Base-by-base conservation (phyloP, 495 filamentous ascomycete genomes). In the Astrocystis sublimbata region DNA sequence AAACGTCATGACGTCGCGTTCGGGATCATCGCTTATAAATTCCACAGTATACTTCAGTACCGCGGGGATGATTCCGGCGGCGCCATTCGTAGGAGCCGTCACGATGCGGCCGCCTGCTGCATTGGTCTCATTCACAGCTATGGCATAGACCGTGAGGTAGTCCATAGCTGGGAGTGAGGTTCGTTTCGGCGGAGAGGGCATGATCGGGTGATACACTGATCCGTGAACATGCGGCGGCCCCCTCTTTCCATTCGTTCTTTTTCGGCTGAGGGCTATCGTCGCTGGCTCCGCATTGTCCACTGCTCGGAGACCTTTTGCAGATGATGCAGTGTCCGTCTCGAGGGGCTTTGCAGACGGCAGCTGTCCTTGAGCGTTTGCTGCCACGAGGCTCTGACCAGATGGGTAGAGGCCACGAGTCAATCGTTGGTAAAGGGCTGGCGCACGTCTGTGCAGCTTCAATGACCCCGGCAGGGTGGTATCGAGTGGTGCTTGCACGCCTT, bases 161-260 rank as follows among this genome's bases (percentile, higher is more conserved):
- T 75, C 72, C 71, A 75, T 73, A 6, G 71, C 71, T 8, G 72
- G 68, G 31, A 75, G 70, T 5, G 72, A 64, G n/a, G 72, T 75
- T 26, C 72, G 71, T n/a, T 71, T 65, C 6, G 53, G 58, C 21
- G 69, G 72, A 13, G 71, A 70, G 33, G 72, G 72, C 46, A 65
- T 64, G 45, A 75, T 65, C 3, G 71, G 72, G 38, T 75, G 72
- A 33, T 68, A 65, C 13, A 73, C 9, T 19, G 69, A 71, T 24
- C 72, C 72, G 30, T 69, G 68, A 45, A 73, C 54, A 21, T 69
- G 71, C n/a, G 60, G 69, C 21, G 65, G 65, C 6, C 64, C 55
- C 21, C 64, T 61, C 30, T 65, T 70, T 4, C 64, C 51, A 24
- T 59, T 42, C 6, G 54, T 50, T 6, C 60, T 51, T 42, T 65